A percentile compares a stretch with the other conserved stretches of the same genome.
Evolutionary conservation across 1,284 basidiomycete genomes (phyloP).

Genomic region (Coriolopsis trogii): DNA sequence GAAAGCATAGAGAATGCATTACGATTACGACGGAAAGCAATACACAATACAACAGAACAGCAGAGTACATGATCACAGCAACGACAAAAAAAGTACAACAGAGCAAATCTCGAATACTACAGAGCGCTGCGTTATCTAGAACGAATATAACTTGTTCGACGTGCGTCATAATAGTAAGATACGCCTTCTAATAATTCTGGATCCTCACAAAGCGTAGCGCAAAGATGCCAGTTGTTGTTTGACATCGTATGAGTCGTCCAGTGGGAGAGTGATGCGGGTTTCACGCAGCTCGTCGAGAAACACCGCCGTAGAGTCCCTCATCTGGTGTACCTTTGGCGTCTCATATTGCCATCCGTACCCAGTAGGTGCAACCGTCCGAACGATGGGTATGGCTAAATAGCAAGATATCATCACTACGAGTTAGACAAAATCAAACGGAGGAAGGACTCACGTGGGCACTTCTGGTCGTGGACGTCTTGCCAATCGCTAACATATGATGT

Average conservation of each 20-base stretch:
- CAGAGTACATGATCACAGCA: too few relatives aligned
- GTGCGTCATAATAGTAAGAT: too few relatives aligned
- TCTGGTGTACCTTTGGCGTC: slow-evolving; percentile 4
- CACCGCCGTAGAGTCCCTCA: neutral
- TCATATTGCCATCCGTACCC: slow-evolving; percentile 6
- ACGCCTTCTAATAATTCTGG: too few relatives aligned
- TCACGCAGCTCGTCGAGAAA: slow-evolving; percentile 8
- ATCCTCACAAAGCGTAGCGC: too few relatives aligned
- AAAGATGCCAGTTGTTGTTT: slow-evolving; percentile 3
- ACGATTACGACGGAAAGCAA: too few relatives aligned
- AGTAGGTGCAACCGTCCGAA: neutral
- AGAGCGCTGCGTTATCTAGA: too few relatives aligned
- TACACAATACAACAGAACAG: too few relatives aligned
- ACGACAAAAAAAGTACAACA: too few relatives aligned
- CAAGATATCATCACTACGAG: neutral
- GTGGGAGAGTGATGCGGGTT: slow-evolving; percentile 3
- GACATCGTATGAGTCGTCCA: slow-evolving; percentile 18
- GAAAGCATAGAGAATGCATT: too few relatives aligned
- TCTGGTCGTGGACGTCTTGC: slow-evolving; percentile 4
- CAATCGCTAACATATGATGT: slow-evolving; percentile 3
- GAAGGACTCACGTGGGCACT: slow-evolving; percentile 4
- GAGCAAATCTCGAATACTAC: too few relatives aligned
- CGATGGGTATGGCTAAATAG: slow-evolving; percentile 5
- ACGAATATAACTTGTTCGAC: too few relatives aligned
- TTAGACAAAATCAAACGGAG: too few relatives aligned